Base-by-base conservation (phyloP, 306 rosid genomes). In the Vachellia collinsii region DNA sequence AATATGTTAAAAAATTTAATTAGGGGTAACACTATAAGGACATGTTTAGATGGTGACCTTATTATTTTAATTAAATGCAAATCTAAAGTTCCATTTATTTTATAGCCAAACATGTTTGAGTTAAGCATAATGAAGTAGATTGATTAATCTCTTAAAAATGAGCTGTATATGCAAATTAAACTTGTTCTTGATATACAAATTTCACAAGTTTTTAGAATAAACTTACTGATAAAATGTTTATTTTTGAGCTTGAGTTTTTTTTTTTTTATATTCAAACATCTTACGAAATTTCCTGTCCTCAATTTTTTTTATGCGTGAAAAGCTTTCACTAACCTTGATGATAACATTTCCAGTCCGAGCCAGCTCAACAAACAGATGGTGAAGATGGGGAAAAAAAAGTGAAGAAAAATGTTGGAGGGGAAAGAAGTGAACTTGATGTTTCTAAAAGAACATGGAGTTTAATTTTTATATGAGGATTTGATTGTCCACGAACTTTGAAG, bases 21-120 rank as follows among this genome's bases (percentile, higher is more conserved):
- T n/a, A 54, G 48, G 43, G 81, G 56, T 22, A 20, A 56, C 8
- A 20, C 7, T 1, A 20, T 34, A 83, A 79, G 59, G 86, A 81
- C 85, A 85, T 71, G 65, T 78, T 72, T 48, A 61, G 46, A 70
- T 63, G 25, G 72, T 17, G 8, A 23, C 38, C 36, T 17, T 56
- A 16, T 44, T 46, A 29, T 29, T 29, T 62, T 77, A 58, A 59
- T 86, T 64, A 83, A 70, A 47, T 75, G 53, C 51, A 36, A 62
- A 77, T 12, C 38, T 42, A 81, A 51, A 51, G 46, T 58, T 58
- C 47, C 16, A 7, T 70, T 50, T 54, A 29, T 39, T 67, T 62
- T 29, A 29, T 11, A 62, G 37, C 38, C 38, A 25, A 61, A 29
- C 2, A 2, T 34, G 43, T 34, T 16, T 74, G 75, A 43, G 75